These are phyloP conservation scores for Cercophora samala DNA, from an alignment of 495 filamentous ascomycete species.

Conservation along the genomic window DNA sequence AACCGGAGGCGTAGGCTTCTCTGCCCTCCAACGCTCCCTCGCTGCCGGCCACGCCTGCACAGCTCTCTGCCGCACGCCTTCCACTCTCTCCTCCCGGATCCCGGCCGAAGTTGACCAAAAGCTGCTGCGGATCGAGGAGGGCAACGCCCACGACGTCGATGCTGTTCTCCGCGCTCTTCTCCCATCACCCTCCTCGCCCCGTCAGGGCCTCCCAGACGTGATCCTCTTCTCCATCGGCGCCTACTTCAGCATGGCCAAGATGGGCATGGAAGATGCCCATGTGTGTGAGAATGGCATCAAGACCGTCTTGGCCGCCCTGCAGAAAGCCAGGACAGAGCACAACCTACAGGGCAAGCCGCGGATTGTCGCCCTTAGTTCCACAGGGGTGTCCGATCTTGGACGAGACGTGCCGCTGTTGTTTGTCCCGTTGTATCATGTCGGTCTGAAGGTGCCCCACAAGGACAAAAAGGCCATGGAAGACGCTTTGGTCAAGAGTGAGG, in stretches of 20 bases:
- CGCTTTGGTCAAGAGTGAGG: conserved; percentile 34
- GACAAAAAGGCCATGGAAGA: conserved; percentile 63
- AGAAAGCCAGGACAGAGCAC: conserved; percentile 16
- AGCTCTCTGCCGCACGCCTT: conserved; percentile 58
- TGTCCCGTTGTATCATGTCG: conserved; percentile 48
- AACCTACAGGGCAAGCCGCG: conserved; percentile 39
- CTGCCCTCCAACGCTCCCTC: conserved; percentile 49
- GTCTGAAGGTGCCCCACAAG: conserved; percentile 50
- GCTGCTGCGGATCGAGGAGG: conserved; percentile 49
- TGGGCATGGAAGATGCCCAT: conserved; percentile 49
- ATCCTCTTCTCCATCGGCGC: conserved; percentile 51
- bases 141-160: conserved; percentile 49
- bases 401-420: conserved; percentile 54
- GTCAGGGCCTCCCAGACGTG: conserved; percentile 32
- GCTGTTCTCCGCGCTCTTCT: conserved; percentile 39
- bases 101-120: conserved; percentile 21
- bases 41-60: conserved; percentile 49
- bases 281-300: conserved; percentile 53
- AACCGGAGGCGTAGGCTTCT: conserved; percentile 48
- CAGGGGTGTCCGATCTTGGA: conserved; percentile 46
- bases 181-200: conserved; percentile 12
- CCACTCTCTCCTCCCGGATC: conserved; percentile 54
- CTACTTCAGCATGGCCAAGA: conserved; percentile 20
- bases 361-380: conserved; percentile 52
- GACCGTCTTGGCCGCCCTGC: conserved; percentile 46